Evolutionary conservation across 495 filamentous ascomycete species (phyloP).

Genomic region (Aspergillus diversus): DNA sequence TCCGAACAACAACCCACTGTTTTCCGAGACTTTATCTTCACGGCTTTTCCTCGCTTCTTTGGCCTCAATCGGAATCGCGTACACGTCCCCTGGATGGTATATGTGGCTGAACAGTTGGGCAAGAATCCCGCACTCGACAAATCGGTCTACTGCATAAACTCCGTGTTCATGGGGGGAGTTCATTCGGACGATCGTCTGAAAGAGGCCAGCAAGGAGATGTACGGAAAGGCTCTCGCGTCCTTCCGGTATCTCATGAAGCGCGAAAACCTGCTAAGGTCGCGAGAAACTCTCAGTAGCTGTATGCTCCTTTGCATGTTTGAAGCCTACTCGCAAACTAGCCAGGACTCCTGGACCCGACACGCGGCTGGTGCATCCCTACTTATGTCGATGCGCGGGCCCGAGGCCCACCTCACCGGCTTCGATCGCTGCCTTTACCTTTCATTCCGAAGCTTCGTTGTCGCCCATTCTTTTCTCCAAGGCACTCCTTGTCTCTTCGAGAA

Average conservation of each 20-base stretch:
- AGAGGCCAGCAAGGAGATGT: constrained; percentile 32
- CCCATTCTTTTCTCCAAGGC: constrained; percentile 30
- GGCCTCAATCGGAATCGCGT: constrained; percentile 31
- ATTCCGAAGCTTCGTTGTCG: constrained; percentile 35
- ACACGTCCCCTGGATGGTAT: constrained; percentile 30
- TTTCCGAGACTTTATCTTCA: constrained; percentile 30
- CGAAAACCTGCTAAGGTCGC: constrained; percentile 20
- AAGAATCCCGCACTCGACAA: constrained; percentile 29
- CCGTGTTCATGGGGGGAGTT: constrained; percentile 25
- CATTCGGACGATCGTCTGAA: constrained; percentile 22
- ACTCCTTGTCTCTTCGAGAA: constrained; percentile 30
- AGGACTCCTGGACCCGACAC: constrained; percentile 36
- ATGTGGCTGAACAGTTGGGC: constrained; percentile 26
- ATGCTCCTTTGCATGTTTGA: constrained; percentile 37
- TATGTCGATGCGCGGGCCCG: constrained; percentile 35
- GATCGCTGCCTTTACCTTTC: constrained; percentile 34
- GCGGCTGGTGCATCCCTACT: constrained; percentile 35
- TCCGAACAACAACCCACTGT: constrained; percentile 31
- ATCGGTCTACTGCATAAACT: constrained; percentile 28
- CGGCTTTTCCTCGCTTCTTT: constrained; percentile 31
- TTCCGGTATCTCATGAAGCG: constrained; percentile 33
- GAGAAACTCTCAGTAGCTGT: constrained; percentile 34
- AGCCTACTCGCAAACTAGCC: constrained; percentile 32
- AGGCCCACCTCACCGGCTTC: constrained; percentile 32
- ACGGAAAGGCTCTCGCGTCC: constrained; percentile 36